phyloP scores from a whole-genome alignment of 768 basidiomycete genomes.

The Panus rudis region DNA sequence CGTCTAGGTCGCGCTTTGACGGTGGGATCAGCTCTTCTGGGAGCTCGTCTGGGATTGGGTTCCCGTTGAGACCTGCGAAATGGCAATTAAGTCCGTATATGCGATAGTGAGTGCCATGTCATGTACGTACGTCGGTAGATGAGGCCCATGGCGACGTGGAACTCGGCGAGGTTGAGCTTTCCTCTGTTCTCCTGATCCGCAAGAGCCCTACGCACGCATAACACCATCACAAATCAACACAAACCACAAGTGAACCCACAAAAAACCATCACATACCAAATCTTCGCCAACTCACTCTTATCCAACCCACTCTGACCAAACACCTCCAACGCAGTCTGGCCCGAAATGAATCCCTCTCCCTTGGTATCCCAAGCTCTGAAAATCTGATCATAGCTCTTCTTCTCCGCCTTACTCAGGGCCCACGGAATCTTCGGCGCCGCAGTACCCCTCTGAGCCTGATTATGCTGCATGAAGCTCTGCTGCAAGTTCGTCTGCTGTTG shows the following conservation, averaged over 20 bases:
- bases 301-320: slow-evolving; percentile 90
- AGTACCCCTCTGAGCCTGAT: slow-evolving; percentile 64
- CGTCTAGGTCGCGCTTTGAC: slow-evolving; percentile 82
- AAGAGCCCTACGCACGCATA: slow-evolving; percentile 78
- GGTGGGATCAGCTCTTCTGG: slow-evolving; percentile 89
- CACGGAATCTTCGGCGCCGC: slow-evolving; percentile 70
- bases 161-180: slow-evolving; percentile 91
- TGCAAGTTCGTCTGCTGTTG: slow-evolving; percentile 56
- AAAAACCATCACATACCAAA: slow-evolving; percentile 64
- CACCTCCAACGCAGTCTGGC: slow-evolving; percentile 80
- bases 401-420: slow-evolving; percentile 82
- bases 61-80: slow-evolving; percentile 77
- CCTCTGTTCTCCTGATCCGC: slow-evolving; percentile 93
- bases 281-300: slow-evolving; percentile 84
- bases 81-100: background rate
- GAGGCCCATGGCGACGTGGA: slow-evolving; percentile 97
- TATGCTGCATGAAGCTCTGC: slow-evolving; percentile 85
- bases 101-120: background rate
- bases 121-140: slow-evolving; percentile 83
- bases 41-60: slow-evolving; percentile 78
- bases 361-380: slow-evolving; percentile 94
- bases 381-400: slow-evolving; percentile 94
- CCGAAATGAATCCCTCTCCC: slow-evolving; percentile 77
- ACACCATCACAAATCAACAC: background rate
- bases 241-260: background rate